Conservation (phyloP, 2,329 filamentous ascomycete genomes). For the Tothia fuscella region DNA sequence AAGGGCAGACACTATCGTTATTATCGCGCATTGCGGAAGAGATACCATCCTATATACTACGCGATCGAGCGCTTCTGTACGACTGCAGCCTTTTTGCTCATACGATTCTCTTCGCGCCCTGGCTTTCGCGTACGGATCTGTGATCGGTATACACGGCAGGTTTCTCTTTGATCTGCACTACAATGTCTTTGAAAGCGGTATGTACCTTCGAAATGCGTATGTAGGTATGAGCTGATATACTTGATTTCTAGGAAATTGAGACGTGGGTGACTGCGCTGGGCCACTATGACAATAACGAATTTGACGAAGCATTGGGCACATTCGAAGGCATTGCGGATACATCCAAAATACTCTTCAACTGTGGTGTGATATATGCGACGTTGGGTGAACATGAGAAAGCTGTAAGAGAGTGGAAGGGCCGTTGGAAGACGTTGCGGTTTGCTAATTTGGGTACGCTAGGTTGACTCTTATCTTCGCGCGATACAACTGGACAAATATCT, state of each 20-base stretch:
- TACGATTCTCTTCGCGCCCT: too few relatives aligned
- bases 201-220: too few relatives aligned
- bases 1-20: too few relatives aligned
- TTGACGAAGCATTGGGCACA: conserved; percentile 72
- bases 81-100: too few relatives aligned
- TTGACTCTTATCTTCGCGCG: conserved; percentile 88
- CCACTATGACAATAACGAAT: conserved; percentile 95
- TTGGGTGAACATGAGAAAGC: conserved; percentile 92
- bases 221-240: too few relatives aligned
- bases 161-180: too few relatives aligned
- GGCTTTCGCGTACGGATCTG: too few relatives aligned
- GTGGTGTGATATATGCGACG: conserved; percentile 93
- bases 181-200: too few relatives aligned
- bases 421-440: background rate
- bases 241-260: conserved; percentile 99
- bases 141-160: too few relatives aligned
- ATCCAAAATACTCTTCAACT: conserved; percentile 97
- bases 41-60: too few relatives aligned
- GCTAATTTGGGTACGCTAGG: conserved; percentile 38
- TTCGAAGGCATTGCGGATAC: conserved; percentile 88
- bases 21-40: too few relatives aligned
- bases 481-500: conserved; percentile 88
- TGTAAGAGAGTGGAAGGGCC: conserved; percentile 42
- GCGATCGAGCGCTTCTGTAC: too few relatives aligned
- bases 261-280: conserved; percentile 88